Base-by-base conservation (phyloP, 177 flowering plant species). In the Vitis hybrid region DNA sequence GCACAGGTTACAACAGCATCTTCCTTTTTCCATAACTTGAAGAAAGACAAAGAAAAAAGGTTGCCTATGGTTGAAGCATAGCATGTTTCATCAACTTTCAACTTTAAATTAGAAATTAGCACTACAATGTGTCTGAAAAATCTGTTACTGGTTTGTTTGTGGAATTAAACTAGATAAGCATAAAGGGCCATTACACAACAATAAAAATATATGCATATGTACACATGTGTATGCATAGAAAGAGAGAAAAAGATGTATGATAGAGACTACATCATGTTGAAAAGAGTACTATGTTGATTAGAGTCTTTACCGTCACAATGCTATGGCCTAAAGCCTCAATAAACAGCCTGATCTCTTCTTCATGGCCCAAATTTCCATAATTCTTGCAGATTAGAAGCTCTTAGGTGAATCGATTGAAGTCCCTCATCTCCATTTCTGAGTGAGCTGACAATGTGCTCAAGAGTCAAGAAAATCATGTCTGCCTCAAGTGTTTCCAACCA, bases 401-500 rank as follows among this genome's bases (percentile, higher is more conserved):
- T 85, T 79, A 85, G 87, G 74, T 77, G 81, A 62, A 90, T 52
- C 19, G 83, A 84, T 31, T 76, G 72, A 64, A 86, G 64, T 12
- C 90, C 93, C 65, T 85, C 86, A 20, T 83, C 85, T 66, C 87
- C 88, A 59, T 75, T 73, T 59, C 55, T 66, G 16, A 91, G 82
- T 48, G 87, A 77, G 72, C 81, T 86, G 10, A 91, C 68, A 5
- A 81, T 50, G 67, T 79, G 82, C 74, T 87, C 83, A 11, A 91
- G 84, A 72, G 29, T 26, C 29, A 26, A 26, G 29, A 26, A 91
- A 86, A 62, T 70, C 63, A 20, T 62, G 56, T 88, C 88, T 63
- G 80, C 82, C 76, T 87, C 91, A 26, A 91, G 87, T 51, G 85
- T 81, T 66, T 80, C 81, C 74, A 91, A 67, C 72, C 88, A 83